Conservation (phyloP, 2,329 filamentous ascomycete genomes). For the Leptosphaerulina australis region DNA sequence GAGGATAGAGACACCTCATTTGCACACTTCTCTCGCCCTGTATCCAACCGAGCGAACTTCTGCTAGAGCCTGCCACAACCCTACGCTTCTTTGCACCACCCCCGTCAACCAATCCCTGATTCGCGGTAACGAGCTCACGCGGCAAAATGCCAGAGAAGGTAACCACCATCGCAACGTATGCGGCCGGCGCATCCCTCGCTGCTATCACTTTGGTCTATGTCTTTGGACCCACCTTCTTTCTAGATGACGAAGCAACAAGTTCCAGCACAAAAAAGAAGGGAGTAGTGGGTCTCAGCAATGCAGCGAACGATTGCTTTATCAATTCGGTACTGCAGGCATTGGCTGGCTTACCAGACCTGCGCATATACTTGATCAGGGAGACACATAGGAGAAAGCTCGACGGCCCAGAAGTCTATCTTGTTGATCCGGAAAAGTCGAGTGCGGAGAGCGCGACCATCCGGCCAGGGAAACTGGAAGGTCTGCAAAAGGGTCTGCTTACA, state of each 20-base stretch:
- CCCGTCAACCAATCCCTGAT: slow-evolving; percentile 30
- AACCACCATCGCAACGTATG: slow-evolving; percentile 86
- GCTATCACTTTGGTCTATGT: slow-evolving; percentile 96
- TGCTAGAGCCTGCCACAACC: slow-evolving; percentile 5
- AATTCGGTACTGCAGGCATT: slow-evolving; percentile 95
- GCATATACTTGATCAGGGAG: slow-evolving; percentile 90
- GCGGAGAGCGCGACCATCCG: slow-evolving; percentile 49
- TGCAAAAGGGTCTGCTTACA: slow-evolving; percentile 85
- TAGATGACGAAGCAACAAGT: slow-evolving; percentile 76
- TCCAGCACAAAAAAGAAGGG: slow-evolving; percentile 71
- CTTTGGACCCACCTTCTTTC: slow-evolving; percentile 94
- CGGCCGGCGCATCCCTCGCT: slow-evolving; percentile 91
- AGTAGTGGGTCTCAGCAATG: slow-evolving; percentile 84
- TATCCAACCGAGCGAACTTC: slow-evolving; percentile 9
- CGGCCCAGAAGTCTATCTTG: slow-evolving; percentile 74
- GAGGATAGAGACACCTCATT: slow-evolving; percentile 35
- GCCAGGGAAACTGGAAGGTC: slow-evolving; percentile 59
- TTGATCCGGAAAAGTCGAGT: slow-evolving; percentile 58
- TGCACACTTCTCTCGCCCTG: slow-evolving; percentile 17
- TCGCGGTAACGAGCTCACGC: slow-evolving; percentile 28
- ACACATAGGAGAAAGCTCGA: slow-evolving; percentile 83
- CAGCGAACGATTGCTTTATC: slow-evolving; percentile 83
- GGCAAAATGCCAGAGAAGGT: slow-evolving; percentile 78
- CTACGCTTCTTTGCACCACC: slow-evolving; percentile 22
- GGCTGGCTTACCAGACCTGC: slow-evolving; percentile 85